Evolutionary conservation across 345 rosid species (phyloP).

Genomic region (Erucastrum elatum): DNA sequence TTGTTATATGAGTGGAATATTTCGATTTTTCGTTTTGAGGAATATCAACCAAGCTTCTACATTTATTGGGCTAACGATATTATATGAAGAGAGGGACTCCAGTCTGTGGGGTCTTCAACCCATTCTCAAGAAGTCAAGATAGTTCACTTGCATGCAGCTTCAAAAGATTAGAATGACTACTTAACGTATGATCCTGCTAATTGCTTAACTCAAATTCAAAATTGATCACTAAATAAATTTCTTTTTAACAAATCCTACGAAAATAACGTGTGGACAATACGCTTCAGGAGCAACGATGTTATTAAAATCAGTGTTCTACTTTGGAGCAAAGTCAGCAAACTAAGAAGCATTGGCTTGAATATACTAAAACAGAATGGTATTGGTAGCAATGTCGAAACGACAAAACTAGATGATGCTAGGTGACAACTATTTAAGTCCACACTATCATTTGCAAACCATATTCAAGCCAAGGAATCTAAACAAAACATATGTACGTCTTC

Average conservation of each 20-base stretch:
- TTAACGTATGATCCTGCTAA: neutral
- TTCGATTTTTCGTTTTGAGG: conserved; percentile 2
- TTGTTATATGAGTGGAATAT: conserved; percentile 2
- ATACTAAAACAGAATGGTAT: neutral
- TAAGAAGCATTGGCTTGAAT: neutral
- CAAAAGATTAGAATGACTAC: neutral
- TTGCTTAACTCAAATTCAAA: neutral
- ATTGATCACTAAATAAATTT: neutral
- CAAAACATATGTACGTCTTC: neutral
- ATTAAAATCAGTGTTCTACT: neutral
- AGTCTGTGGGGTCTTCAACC: neutral
- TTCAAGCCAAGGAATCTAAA: neutral
- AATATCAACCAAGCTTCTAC: neutral
- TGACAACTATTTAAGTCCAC: neutral
- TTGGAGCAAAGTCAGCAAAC: neutral
- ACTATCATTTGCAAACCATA: neutral
- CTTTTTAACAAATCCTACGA: neutral
- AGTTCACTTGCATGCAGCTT: neutral
- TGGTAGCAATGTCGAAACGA: neutral
- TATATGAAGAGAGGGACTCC: neutral
- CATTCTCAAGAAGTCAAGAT: too few species aligned
- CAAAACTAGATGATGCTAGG: neutral
- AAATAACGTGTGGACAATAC: neutral
- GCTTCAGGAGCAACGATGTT: neutral
- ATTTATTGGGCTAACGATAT: neutral